Evolutionary conservation across 208 protist genomes (phyloP), one percentile per base, ranked within the genome.

Genomic region (Leishmania aethiopica): DNA sequence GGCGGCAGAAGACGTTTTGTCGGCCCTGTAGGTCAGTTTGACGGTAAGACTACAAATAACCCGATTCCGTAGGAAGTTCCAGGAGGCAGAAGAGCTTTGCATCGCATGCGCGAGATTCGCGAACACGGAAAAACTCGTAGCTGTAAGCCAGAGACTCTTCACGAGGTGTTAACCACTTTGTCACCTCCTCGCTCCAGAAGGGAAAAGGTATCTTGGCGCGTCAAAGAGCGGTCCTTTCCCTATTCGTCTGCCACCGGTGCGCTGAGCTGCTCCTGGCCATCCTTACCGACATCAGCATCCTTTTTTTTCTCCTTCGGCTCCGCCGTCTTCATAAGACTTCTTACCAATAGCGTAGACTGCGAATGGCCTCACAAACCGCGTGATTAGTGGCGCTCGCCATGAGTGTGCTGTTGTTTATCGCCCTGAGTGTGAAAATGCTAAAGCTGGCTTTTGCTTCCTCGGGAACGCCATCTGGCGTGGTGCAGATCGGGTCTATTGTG

Each of bases 361-460:
- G 17, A 42, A 64, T 64, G 73, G 15, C 35, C 47, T 28, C 73
- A 40, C 47, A 45, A 62, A 45, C 5, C 32, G 3, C 25, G 47
- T 47, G 19, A 22, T 1, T 42, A 55, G 53, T 62, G 8, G 22
- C 53, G 10, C 4, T 62, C 8, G 73, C 19, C 32, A 59, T 45
- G 51, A 17, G 13, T 40, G 51, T 32, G 15, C 51, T 83, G 8
- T 22, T 35, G 49, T 7, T 15, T 8, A 13, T 57, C 42, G 19
- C 76, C 17, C 28, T 35, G 40, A 11, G n/a, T 35, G 80, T 67
- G 28, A 45, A 66, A 25, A 60, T 28, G 13, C 75, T 84, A 19
- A 53, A 70, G 3, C 32, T 84, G 1, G 75, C 55, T 35, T 53
- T 84, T 79, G 40, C 80, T 55, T 80, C 80, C 7, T 84, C 80